A percentile compares a stretch with the other conserved stretches of the same genome.
Conservation (phyloP, 371 early-diverging fungal genomes). For the Lichtheimia corymbifera region DNA sequence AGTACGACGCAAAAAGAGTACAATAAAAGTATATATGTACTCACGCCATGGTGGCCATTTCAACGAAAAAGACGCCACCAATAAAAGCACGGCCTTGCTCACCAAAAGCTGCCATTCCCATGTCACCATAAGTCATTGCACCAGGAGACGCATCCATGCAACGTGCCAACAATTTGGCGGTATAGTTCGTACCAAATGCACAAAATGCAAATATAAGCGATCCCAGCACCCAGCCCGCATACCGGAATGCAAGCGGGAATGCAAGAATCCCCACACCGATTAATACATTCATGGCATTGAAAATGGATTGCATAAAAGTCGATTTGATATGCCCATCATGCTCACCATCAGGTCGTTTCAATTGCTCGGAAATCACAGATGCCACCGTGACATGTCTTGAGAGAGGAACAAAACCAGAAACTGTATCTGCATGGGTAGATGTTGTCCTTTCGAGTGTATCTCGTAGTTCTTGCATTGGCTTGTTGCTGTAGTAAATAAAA, state of each 20-base stretch:
- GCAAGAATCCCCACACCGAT: slow-evolving; percentile 62
- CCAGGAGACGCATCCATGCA: slow-evolving; percentile 27
- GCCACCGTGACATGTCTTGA: slow-evolving; percentile 19
- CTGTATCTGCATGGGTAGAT: background rate
- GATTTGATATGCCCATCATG: slow-evolving; percentile 14
- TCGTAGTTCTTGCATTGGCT: background rate
- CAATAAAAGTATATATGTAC: background rate
- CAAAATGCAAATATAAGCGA: slow-evolving; percentile 49
- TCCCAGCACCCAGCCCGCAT: slow-evolving; percentile 58
- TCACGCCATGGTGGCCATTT: slow-evolving; percentile 61
- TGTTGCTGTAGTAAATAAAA: background rate
- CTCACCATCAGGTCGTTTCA: background rate
- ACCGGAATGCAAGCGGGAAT: slow-evolving; percentile 32
- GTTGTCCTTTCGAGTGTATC: background rate
- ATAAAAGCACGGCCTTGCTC: slow-evolving; percentile 45
- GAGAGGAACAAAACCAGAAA: slow-evolving; percentile 6
- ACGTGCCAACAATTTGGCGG: slow-evolving; percentile 55
- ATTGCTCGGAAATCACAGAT: slow-evolving; percentile 19
- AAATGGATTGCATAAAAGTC: slow-evolving; percentile 41
- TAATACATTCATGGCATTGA: slow-evolving; percentile 63
- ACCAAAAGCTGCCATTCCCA: slow-evolving; percentile 69
- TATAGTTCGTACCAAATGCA: slow-evolving; percentile 47
- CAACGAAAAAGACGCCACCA: slow-evolving; percentile 56
- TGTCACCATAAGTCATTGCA: slow-evolving; percentile 58
- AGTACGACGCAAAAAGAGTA: background rate